A percentile compares a stretch with the other conserved stretches of the same genome.
These are phyloP conservation scores for Chara braunii DNA, from an alignment of 139 green algal species.

Conservation along the genomic window DNA sequence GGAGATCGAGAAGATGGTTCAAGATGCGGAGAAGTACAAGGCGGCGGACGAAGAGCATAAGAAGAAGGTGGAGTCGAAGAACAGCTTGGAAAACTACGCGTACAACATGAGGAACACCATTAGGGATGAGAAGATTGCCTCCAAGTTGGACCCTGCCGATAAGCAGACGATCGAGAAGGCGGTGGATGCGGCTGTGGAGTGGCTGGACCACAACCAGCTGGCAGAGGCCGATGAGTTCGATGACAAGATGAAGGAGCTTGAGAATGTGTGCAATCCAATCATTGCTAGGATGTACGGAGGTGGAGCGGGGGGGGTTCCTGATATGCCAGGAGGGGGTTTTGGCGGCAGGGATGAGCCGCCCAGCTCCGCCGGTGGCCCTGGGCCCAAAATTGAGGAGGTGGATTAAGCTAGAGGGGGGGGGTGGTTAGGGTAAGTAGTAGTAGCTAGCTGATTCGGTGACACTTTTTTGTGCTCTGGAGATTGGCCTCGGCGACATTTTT, in stretches of 20 bases:
- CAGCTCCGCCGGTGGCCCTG: constrained; percentile 11
- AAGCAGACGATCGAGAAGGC: constrained; percentile 82
- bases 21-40: constrained; percentile 96
- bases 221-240: constrained; percentile 83
- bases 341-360: constrained; percentile 12
- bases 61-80: constrained; percentile 76
- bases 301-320: constrained; percentile 5
- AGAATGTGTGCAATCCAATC: constrained; percentile 86
- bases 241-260: constrained; percentile 94
- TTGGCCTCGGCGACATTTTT: too few species aligned
- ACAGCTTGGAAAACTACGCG: constrained; percentile 83
- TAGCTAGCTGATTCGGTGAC: too few species aligned
- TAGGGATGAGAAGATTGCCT: constrained; percentile 73
- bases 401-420: too few species aligned
- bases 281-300: constrained; percentile 68
- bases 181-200: constrained; percentile 76
- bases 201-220: constrained; percentile 68
- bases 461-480: too few species aligned
- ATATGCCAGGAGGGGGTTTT: constrained; percentile 12
- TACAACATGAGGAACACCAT: constrained; percentile 90
- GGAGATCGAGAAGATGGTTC: constrained; percentile 97
- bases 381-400: constrained; percentile 43
- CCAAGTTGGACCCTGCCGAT: constrained; percentile 73
- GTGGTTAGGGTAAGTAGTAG: too few species aligned
- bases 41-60: constrained; percentile 87